Evolutionary conservation across 129 eudicot species (phyloP).

Genomic region (Apium graveolens): DNA sequence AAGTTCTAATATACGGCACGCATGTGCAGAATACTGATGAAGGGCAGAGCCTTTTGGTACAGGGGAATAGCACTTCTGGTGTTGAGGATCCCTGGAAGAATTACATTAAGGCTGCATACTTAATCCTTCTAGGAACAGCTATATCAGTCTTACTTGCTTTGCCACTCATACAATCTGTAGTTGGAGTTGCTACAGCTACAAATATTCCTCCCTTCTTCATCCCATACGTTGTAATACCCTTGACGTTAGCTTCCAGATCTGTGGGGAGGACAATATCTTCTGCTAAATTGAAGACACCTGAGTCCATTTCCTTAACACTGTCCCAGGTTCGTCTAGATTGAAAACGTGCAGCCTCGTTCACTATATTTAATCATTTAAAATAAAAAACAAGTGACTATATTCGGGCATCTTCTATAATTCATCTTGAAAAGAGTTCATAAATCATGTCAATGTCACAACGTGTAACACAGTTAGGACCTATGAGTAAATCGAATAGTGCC

Average conservation of each 20-base stretch:
- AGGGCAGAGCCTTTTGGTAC: conserved; percentile 34
- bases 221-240: conserved; percentile 54
- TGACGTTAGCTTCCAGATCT: conserved; percentile 39
- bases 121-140: conserved; percentile 32
- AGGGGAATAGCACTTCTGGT: neutral
- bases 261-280: conserved; percentile 36
- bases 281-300: conserved; percentile 42
- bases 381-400: neutral
- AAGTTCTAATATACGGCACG: neutral
- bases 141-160: conserved; percentile 29
- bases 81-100: conserved; percentile 22
- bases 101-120: conserved; percentile 33
- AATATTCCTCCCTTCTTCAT: conserved; percentile 48
- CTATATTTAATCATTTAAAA: neutral
- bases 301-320: conserved; percentile 50
- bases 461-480: neutral
- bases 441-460: neutral
- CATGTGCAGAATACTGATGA: conserved; percentile 30
- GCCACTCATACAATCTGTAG: conserved; percentile 46
- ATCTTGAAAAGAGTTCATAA: neutral
- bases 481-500: neutral
- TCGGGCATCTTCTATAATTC: neutral
- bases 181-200: conserved; percentile 31
- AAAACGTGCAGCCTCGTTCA: neutral
- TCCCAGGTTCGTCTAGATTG: conserved; percentile 33